Evolutionary conservation across 768 basidiomycete species (phyloP).

Genomic region (Ephemerocybe angulata): DNA sequence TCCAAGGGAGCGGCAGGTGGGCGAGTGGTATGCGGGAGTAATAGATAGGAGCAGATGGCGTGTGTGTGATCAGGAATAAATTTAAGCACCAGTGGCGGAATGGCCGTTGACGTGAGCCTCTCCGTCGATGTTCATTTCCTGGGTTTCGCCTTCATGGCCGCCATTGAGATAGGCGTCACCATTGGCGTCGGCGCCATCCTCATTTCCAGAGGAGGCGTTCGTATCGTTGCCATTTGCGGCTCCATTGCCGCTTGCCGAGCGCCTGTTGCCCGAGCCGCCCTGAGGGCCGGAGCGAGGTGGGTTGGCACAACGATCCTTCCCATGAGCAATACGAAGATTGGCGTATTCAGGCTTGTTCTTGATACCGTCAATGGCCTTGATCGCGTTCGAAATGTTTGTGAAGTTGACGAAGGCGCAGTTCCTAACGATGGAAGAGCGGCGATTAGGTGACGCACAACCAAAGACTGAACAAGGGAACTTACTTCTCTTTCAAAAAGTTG

Average conservation of each 20-base stretch:
- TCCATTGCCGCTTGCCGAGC: slow-evolving; percentile 39
- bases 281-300: slow-evolving; percentile 82
- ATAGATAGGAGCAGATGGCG: slow-evolving; percentile 7
- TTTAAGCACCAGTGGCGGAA: slow-evolving; percentile 17
- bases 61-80: slow-evolving; percentile 3
- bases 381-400: slow-evolving; percentile 90
- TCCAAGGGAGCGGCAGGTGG: slow-evolving; percentile 21
- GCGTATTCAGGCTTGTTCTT: slow-evolving; percentile 90
- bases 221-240: slow-evolving; percentile 27
- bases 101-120: slow-evolving; percentile 31
- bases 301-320: slow-evolving; percentile 94
- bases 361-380: slow-evolving; percentile 96
- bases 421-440: slow-evolving; percentile 48
- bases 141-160: slow-evolving; percentile 25
- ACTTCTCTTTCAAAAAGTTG: slow-evolving; percentile 95
- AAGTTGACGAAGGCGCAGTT: slow-evolving; percentile 97
- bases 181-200: slow-evolving; percentile 27
- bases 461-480: slow-evolving; percentile 27
- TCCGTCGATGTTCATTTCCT: slow-evolving; percentile 45
- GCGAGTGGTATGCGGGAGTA: slow-evolving; percentile 7
- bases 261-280: slow-evolving; percentile 53
- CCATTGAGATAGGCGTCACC: slow-evolving; percentile 27
- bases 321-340: slow-evolving; percentile 86
- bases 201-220: slow-evolving; percentile 35
- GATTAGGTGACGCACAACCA: slow-evolving; percentile 1